A percentile compares a stretch with the other conserved stretches of the same genome.
These are phyloP conservation scores for Graphilbum fragrans DNA, from an alignment of 2,329 filamentous ascomycete species.

Conservation along the genomic window DNA sequence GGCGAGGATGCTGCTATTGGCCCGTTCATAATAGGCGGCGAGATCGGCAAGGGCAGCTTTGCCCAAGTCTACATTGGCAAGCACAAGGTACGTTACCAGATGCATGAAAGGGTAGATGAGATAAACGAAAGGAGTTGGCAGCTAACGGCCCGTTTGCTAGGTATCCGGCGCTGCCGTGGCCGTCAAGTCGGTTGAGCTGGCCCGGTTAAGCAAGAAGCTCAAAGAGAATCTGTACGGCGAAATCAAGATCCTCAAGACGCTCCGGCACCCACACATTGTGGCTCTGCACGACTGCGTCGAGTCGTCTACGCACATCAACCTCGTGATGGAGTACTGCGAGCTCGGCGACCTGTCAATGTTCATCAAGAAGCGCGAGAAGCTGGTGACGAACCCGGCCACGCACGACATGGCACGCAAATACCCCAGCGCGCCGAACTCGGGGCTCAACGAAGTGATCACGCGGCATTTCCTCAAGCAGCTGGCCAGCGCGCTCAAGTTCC, in stretches of 20 bases:
- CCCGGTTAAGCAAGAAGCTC: conserved; percentile 86
- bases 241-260: conserved; percentile 85
- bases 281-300: conserved; percentile 92
- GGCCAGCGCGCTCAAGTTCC: conserved; percentile 78
- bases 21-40: conserved; percentile 23
- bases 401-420: conserved; percentile 90
- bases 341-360: conserved; percentile 89
- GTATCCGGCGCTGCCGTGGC: conserved; percentile 73
- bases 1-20: conserved; percentile 11
- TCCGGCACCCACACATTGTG: conserved; percentile 94
- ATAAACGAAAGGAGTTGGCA: neutral
- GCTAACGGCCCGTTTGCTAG: conserved; percentile 30
- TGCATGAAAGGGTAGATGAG: neutral
- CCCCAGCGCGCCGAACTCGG: conserved; percentile 68
- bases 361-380: conserved; percentile 83
- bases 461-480: conserved; percentile 95
- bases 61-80: conserved; percentile 85
- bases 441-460: conserved; percentile 92
- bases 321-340: conserved; percentile 98
- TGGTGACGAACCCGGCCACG: conserved; percentile 68
- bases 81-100: conserved; percentile 54
- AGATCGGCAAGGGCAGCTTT: conserved; percentile 97
- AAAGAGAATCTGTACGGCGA: conserved; percentile 93
- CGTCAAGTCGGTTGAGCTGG: conserved; percentile 90
- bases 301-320: conserved; percentile 75